Evolutionary conservation across 2,329 filamentous ascomycete genomes (phyloP), one percentile per base, ranked within the genome.

Genomic region (Aquanectria penicillioides): DNA sequence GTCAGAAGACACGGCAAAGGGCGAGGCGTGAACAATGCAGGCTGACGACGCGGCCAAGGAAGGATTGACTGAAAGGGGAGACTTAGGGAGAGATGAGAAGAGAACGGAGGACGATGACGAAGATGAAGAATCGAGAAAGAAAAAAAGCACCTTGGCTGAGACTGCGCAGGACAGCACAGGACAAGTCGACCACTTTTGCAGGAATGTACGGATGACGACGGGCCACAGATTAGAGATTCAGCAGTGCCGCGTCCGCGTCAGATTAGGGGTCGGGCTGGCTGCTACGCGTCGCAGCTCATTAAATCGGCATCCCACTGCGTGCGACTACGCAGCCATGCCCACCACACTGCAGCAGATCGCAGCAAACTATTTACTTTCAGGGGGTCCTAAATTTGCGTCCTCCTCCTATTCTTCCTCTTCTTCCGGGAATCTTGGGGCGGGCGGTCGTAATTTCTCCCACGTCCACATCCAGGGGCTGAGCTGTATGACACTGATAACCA

Each of bases 41-140:
- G 52, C 41, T 44, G 52, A 57, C 40, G 57, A 49, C 52, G 52
- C 47, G 59, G 44, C 43, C 59, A 38, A 46, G n/a, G 40, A 60
- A 63, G 37, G 67, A 69, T 62, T 59, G 68, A 70, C 66, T 69
- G 40, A 40, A 50, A 55, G 59, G 57, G 67, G 49, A 66, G 58
- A 46, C 40, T 22, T 31, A 41, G 48, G 36, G 44, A 48, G 50
- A 54, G 49, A 28, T 22, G 49, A 25, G 40, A 33, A 44, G 55
- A 53, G 18, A 40, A 47, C 17, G 17, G 33, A 20, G 15, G 17
- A 31, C 13, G 18, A 22, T 11, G 18, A 38, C n/a, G 28, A 40
- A 59, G 36, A 61, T 33, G 49, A 47, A 43, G 46, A 36, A 25
- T 29, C 31, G 44, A 36, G 36, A 54, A 51, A 51, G 36, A 62